These are phyloP conservation scores for Xylaria venustula DNA, from an alignment of 495 filamentous ascomycete species.

Conservation along the genomic window DNA sequence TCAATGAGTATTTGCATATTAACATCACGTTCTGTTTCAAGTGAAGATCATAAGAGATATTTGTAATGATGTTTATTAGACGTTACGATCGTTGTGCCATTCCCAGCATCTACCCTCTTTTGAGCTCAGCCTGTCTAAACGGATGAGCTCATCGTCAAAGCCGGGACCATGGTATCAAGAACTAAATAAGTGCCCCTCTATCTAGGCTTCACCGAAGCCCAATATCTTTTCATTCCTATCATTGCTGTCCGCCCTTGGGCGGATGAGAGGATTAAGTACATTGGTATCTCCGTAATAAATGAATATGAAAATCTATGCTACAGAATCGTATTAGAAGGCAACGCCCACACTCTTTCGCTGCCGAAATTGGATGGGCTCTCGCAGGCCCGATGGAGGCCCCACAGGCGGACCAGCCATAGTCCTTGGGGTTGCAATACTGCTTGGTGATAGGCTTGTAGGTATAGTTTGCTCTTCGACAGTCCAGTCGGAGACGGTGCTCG, in stretches of 20 bases:
- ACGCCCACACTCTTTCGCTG: constrained; percentile 45
- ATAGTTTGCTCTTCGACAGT: constrained; percentile 38
- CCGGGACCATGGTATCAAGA: constrained; percentile 14
- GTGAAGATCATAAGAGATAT: too few relatives aligned
- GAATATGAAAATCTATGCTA: constrained; percentile 18
- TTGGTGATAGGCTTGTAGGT: constrained; percentile 46
- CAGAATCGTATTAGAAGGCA: constrained; percentile 36
- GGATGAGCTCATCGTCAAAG: constrained; percentile 9
- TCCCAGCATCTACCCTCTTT: neutral
- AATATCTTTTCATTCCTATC: constrained; percentile 15
- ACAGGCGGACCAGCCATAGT: constrained; percentile 28
- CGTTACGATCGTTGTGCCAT: neutral
- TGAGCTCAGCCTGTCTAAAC: constrained; percentile 2
- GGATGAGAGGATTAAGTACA: constrained; percentile 11
- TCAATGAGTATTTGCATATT: too few relatives aligned
- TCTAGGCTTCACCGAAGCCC: constrained; percentile 19
- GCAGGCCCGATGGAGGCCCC: constrained; percentile 25
- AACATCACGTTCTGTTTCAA: too few relatives aligned
- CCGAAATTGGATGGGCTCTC: constrained; percentile 22
- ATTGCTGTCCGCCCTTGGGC: constrained; percentile 11
- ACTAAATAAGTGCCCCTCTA: neutral
- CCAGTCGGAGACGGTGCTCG: constrained; percentile 41
- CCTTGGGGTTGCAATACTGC: constrained; percentile 24
- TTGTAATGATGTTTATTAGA: neutral
- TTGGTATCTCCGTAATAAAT: constrained; percentile 23